Evolutionary conservation across 768 basidiomycete species (phyloP).

Genomic region (Trametopsis cervina): DNA sequence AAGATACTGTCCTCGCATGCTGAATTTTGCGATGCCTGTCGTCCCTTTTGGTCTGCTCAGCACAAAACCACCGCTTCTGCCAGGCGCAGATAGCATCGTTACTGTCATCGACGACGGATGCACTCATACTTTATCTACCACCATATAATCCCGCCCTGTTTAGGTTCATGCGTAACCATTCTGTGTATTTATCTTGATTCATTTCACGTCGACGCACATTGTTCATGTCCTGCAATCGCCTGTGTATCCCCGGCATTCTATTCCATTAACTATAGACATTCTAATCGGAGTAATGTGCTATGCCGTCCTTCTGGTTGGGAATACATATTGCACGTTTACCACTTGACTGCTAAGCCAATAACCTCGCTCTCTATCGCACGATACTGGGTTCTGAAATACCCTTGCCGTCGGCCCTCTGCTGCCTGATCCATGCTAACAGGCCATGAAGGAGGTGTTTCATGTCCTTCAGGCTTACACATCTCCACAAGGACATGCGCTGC

Average conservation of each 20-base stretch:
- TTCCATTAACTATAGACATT: background rate
- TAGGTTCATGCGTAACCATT: background rate
- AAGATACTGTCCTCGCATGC: constrained; percentile 42
- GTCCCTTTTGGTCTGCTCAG: constrained; percentile 21
- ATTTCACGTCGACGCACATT: background rate
- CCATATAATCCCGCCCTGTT: background rate
- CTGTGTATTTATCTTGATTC: background rate
- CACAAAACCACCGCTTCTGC: constrained; percentile 7
- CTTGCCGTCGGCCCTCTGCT: constrained; percentile 36
- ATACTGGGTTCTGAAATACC: constrained; percentile 71
- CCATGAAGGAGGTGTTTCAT: constrained; percentile 20
- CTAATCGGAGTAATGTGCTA: background rate
- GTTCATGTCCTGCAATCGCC: background rate
- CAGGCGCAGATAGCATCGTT: too few species aligned
- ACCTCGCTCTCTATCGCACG: constrained; percentile 83
- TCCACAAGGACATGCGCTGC: constrained; percentile 35
- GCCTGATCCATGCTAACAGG: constrained; percentile 32
- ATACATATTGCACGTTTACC: constrained; percentile 9
- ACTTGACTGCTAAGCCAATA: constrained; percentile 37
- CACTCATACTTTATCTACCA: background rate
- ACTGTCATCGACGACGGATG: too few species aligned
- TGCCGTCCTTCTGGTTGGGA: background rate
- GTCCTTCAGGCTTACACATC: constrained; percentile 25
- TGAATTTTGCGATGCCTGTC: constrained; percentile 31
- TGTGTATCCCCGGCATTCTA: background rate